These are phyloP conservation scores for Setomelanomma holmii DNA, from an alignment of 2,329 filamentous ascomycete genomes.

Conservation along the genomic window DNA sequence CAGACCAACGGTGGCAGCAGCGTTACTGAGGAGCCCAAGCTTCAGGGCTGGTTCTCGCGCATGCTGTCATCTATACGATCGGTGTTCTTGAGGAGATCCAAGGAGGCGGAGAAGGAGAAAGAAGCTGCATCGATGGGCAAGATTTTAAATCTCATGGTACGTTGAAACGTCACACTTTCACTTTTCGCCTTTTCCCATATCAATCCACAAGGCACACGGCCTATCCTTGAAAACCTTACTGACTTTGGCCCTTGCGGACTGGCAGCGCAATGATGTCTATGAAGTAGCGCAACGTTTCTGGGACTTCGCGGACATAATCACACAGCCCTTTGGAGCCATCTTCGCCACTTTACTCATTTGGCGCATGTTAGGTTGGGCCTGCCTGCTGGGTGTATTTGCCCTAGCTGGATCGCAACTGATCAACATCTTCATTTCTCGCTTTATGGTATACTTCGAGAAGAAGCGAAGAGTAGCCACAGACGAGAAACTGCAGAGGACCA, in stretches of 20 bases:
- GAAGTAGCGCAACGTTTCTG: constrained; percentile 85
- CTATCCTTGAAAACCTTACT: too few relatives aligned
- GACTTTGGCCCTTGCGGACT: too few relatives aligned
- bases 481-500: constrained; percentile 77
- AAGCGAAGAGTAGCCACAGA: constrained; percentile 78
- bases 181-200: too few relatives aligned
- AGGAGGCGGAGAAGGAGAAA: constrained; percentile 46
- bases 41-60: constrained; percentile 11
- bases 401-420: constrained; percentile 72
- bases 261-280: constrained; percentile 81
- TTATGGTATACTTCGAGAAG: constrained; percentile 72
- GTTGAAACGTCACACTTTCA: too few relatives aligned
- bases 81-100: constrained; percentile 26
- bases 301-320: constrained; percentile 80
- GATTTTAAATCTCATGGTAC: constrained; percentile 87
- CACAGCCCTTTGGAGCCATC: constrained; percentile 77
- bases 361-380: constrained; percentile 80
- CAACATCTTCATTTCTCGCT: constrained; percentile 72
- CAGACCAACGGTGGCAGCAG: constrained; percentile 22
- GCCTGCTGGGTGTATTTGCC: constrained; percentile 74
- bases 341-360: constrained; percentile 77
- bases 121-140: constrained; percentile 83
- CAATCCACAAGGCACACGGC: too few relatives aligned
- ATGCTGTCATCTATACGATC: constrained; percentile 17
- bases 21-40: constrained; percentile 8